Evolutionary conservation across 75 land plant species (phyloP).

Genomic region (Pinus taeda): DNA sequence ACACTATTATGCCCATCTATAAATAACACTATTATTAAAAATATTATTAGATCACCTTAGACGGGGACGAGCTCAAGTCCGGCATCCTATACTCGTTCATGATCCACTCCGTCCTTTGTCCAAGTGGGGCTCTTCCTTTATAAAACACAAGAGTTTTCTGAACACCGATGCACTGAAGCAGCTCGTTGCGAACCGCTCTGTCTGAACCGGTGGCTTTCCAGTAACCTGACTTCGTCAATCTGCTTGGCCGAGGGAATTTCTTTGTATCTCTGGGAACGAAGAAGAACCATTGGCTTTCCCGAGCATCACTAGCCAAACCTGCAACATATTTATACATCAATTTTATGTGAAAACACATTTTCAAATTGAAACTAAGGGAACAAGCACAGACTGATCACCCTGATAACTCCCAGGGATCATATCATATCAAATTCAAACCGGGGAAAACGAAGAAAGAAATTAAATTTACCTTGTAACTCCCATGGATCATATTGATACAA

Average conservation of each 20-base stretch:
- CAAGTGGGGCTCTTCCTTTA: constrained; percentile 51
- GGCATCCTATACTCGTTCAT: constrained; percentile 24
- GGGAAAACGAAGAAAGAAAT: no score
- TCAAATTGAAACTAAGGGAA: no score
- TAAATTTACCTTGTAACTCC: no score
- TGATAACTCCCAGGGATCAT: no score
- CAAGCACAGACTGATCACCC: no score
- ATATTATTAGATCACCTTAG: constrained; percentile 4
- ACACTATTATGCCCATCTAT: no score
- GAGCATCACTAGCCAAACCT: constrained; percentile 15
- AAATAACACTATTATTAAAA: constrained; percentile 10
- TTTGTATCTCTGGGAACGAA: constrained; percentile 54
- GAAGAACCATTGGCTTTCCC: constrained; percentile 57
- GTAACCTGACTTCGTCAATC: constrained; percentile 37
- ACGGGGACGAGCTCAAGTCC: constrained; percentile 40
- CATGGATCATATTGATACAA: no score
- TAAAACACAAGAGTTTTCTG: constrained; percentile 67
- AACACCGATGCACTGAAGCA: constrained; percentile 36
- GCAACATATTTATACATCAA: background rate
- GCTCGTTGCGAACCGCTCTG: constrained; percentile 21
- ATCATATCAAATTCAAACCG: no score
- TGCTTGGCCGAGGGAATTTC: constrained; percentile 43
- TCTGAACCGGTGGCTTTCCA: constrained; percentile 81
- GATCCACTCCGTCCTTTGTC: constrained; percentile 60
- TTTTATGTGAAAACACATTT: no score